phyloP scores from a whole-genome alignment of 331 rosid species.

The Saraca asoca region DNA sequence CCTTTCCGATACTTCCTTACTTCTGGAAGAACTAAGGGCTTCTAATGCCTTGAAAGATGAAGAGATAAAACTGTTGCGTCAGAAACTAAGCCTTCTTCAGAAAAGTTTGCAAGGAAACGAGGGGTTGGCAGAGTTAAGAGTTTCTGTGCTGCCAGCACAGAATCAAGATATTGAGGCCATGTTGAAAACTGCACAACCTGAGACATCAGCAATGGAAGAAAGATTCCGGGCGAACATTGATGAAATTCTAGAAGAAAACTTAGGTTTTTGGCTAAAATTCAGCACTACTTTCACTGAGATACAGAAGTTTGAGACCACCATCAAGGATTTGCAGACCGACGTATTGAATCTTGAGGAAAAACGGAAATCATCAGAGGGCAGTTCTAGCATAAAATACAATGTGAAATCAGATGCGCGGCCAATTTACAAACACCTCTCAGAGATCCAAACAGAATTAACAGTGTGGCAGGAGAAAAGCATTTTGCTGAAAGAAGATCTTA shows the following conservation, averaged over 20 bases:
- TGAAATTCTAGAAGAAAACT: slow-evolving; percentile 85
- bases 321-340: slow-evolving; percentile 64
- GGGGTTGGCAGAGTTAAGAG: slow-evolving; percentile 35
- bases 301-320: slow-evolving; percentile 65
- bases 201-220: slow-evolving; percentile 63
- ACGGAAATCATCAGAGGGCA: slow-evolving; percentile 49
- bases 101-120: slow-evolving; percentile 53
- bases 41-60: slow-evolving; percentile 72
- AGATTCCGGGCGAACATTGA: slow-evolving; percentile 68
- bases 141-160: slow-evolving; percentile 10
- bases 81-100: slow-evolving; percentile 63
- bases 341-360: slow-evolving; percentile 54
- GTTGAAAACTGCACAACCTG: slow-evolving; percentile 32
- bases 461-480: slow-evolving; percentile 67
- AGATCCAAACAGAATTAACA: slow-evolving; percentile 67
- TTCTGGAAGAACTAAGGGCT: slow-evolving; percentile 64
- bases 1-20: slow-evolving; percentile 48
- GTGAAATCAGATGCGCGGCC: slow-evolving; percentile 82
- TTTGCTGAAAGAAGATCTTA: slow-evolving; percentile 66
- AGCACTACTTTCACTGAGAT: slow-evolving; percentile 72
- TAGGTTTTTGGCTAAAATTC: slow-evolving; percentile 82
- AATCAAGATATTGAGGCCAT: slow-evolving; percentile 37
- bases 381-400: slow-evolving; percentile 34
- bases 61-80: slow-evolving; percentile 69
- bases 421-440: slow-evolving; percentile 80